phyloP scores from a whole-genome alignment of 1,284 basidiomycete species.

The Moniliella sp. region DNA sequence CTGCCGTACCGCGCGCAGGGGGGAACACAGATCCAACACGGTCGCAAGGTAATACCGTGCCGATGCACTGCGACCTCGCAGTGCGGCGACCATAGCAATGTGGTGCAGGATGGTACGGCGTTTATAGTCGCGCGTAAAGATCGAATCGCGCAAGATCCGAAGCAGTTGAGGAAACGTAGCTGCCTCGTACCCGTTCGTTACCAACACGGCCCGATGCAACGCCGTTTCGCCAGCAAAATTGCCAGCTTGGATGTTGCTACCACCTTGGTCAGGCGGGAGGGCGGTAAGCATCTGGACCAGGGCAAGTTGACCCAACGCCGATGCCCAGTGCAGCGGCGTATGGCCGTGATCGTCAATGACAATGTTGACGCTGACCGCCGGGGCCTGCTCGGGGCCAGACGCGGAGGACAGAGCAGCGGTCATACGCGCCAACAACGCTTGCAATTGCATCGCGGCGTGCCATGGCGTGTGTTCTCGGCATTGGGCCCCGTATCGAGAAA shows the following conservation, averaged over 20 bases:
- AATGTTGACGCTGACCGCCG: no score
- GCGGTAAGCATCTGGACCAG: no score
- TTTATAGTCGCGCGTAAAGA: conserved; percentile 74
- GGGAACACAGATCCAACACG: conserved; percentile 63
- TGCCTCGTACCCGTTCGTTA: conserved; percentile 64
- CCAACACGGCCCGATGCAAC: conserved; percentile 70
- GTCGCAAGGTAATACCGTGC: conserved; percentile 82
- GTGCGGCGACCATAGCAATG: conserved; percentile 66
- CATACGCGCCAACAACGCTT: no score
- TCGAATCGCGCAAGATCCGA: conserved; percentile 48
- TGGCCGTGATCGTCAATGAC: conserved; percentile 68
- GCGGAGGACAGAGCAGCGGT: no score
- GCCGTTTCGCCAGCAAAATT: conserved; percentile 88
- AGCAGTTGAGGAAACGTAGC: conserved; percentile 50
- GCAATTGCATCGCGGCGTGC: no score
- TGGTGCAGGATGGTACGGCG: conserved; percentile 82
- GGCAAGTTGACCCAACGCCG: no score
- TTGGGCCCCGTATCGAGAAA: no score
- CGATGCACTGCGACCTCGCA: conserved; percentile 60
- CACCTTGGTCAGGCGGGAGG: conserved; percentile 14
- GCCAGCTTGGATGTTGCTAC: conserved; percentile 24
- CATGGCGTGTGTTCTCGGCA: no score
- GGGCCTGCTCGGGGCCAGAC: no score
- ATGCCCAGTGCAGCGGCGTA: conserved; percentile 74
- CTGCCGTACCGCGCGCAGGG: no score